Base-by-base conservation (phyloP, 2,329 filamentous ascomycete genomes). In the Colletotrichum chlorophyti region DNA sequence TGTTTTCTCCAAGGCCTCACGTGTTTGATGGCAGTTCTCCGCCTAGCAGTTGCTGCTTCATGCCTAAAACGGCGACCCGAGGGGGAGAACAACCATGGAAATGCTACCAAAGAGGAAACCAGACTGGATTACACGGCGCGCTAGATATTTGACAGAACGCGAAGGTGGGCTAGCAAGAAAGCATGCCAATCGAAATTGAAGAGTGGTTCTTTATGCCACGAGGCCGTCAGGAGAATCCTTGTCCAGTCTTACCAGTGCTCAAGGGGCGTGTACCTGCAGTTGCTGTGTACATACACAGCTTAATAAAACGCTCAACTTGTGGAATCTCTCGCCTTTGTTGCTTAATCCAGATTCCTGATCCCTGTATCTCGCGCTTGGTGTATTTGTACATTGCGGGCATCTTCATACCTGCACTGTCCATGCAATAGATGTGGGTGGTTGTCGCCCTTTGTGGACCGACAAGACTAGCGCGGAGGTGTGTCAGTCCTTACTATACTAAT, bases 361-460 rank as follows among this genome's bases (percentile, higher is more conserved):
- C n/a, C n/a, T n/a, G n/a, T n/a, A n/a, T n/a, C n/a, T n/a, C n/a
- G n/a, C n/a, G n/a, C n/a, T n/a, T n/a, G n/a, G n/a, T n/a, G n/a
- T n/a, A n/a, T n/a, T n/a, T n/a, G n/a, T n/a, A n/a, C n/a, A n/a
- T n/a, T n/a, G n/a, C n/a, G n/a, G n/a, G n/a, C n/a, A n/a, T n/a
- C n/a, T n/a, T n/a, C n/a, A n/a, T n/a, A n/a, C n/a, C n/a, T n/a
- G n/a, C n/a, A n/a, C n/a, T n/a, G n/a, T n/a, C n/a, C n/a, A n/a
- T n/a, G n/a, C n/a, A n/a, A n/a, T n/a, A n/a, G n/a, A 32, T 6
- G 17, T 12, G 21, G 24, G 24, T 23, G 8, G n/a, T 45, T 45
- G 34, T 50, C 26, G 26, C 31, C 19, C 43, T 21, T 45, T 40
- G 51, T 57, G 57, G 51, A 60, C 37, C 51, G 2, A 23, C 4